A percentile compares a stretch with the other conserved stretches of the same genome.
Evolutionary conservation across 257 asterid genomes (phyloP).

Genomic region (Catharanthus roseus): DNA sequence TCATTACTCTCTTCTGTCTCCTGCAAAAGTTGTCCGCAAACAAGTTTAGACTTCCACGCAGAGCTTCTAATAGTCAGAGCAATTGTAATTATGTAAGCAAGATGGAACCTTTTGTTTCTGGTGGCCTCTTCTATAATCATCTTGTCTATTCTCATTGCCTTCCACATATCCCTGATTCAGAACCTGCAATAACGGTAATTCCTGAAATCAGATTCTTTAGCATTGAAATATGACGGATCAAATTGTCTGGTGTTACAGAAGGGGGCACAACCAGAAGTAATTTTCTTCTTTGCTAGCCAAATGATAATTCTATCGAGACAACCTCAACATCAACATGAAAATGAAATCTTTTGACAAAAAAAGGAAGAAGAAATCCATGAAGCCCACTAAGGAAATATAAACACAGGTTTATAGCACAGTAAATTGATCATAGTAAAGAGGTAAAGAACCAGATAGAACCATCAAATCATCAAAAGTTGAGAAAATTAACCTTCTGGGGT

Average conservation of each 20-base stretch:
- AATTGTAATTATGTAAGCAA: constrained; percentile 15
- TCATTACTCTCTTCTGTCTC: constrained; percentile 37
- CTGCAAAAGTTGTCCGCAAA: constrained; percentile 33
- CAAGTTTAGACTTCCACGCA: constrained; percentile 5
- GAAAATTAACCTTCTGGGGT: constrained; percentile 29
- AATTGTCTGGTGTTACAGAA: not conserved
- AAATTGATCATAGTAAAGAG: not conserved
- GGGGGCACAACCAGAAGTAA: not conserved
- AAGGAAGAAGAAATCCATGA: not conserved
- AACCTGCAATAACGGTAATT: constrained; percentile 11
- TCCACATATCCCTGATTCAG: constrained; percentile 15
- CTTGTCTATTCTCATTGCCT: constrained; percentile 20
- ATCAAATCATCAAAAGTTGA: not conserved
- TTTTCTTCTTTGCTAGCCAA: not conserved
- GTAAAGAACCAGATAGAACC: not conserved
- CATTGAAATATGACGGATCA: not conserved
- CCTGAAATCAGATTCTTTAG: constrained; percentile 2
- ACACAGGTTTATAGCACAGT: too few species aligned
- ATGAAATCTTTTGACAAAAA: not conserved
- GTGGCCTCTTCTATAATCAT: constrained; percentile 12
- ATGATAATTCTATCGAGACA: not conserved
- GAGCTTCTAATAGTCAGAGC: constrained; percentile 9
- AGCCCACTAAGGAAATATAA: not conserved
- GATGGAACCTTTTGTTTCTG: constrained; percentile 24
- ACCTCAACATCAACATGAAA: too few species aligned